A percentile compares a stretch with the other conserved stretches of the same genome.
Conservation (phyloP, 164 flowering plant species). For the Macadamia tetraphylla region DNA sequence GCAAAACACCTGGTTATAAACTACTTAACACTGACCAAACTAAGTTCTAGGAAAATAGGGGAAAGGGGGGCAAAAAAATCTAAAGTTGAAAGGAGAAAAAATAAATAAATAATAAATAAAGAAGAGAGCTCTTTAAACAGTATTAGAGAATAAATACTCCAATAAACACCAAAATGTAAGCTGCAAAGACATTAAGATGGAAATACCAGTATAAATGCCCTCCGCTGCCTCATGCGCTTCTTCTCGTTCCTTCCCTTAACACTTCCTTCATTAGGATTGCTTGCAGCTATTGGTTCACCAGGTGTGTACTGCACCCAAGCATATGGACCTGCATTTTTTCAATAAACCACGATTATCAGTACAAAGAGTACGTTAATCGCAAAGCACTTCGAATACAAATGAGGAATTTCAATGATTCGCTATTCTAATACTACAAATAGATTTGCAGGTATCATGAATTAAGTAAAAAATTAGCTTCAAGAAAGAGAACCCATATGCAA, state of each 20-base stretch:
- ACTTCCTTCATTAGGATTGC: conserved; percentile 75
- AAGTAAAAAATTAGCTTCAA: no score
- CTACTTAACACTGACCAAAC: no score
- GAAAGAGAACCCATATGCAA: no score
- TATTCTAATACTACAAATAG: not conserved
- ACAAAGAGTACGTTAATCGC: not conserved
- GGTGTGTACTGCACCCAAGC: conserved; percentile 64
- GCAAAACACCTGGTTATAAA: no score
- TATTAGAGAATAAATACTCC: no score
- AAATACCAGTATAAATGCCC: conserved; percentile 60
- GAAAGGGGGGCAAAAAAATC: no score
- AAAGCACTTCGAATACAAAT: not conserved
- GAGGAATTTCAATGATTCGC: not conserved
- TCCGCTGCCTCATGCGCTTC: conserved; percentile 57
- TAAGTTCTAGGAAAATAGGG: no score
- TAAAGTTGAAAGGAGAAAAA: no score
- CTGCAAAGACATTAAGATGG: not conserved
- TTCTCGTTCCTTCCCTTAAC: conserved; percentile 72
- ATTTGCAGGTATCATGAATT: not conserved
- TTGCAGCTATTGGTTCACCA: conserved; percentile 55
- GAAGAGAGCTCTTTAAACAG: no score
- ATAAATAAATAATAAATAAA: no score
- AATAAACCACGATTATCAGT: conserved; percentile 1
- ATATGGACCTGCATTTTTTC: conserved; percentile 62
- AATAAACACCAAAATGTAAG: not conserved